A percentile compares a stretch with the other conserved stretches of the same genome.
Evolutionary conservation across 2,329 filamentous ascomycete species (phyloP).

Genomic region (Xylariaceae sp.): DNA sequence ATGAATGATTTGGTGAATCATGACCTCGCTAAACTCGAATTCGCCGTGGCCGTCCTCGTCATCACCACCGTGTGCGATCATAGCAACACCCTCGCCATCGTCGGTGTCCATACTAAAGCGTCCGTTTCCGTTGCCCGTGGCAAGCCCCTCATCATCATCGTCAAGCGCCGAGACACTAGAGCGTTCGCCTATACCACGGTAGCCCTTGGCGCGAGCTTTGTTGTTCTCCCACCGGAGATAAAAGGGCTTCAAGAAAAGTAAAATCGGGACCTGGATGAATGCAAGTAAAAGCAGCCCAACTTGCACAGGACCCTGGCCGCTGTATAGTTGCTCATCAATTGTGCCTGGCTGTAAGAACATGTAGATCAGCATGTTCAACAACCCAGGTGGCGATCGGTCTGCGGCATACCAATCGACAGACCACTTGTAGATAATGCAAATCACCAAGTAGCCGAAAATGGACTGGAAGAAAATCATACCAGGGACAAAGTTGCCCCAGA

Average conservation of each 20-base stretch:
- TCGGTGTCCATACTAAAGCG: constrained; percentile 63
- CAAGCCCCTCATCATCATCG: constrained; percentile 66
- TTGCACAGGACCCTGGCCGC: constrained; percentile 72
- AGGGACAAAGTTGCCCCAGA: constrained; percentile 95
- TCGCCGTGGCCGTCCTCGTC: constrained; percentile 83
- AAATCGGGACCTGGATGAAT: constrained; percentile 77
- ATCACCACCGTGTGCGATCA: constrained; percentile 51
- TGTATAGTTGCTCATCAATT: constrained; percentile 69
- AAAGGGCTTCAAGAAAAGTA: constrained; percentile 92
- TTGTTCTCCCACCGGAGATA: constrained; percentile 95
- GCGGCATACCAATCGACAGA: constrained; percentile 74
- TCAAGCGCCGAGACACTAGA: constrained; percentile 86
- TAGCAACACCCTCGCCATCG: constrained; percentile 59
- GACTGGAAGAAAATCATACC: constrained; percentile 99
- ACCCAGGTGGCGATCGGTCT: constrained; percentile 68
- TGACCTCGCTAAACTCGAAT: constrained; percentile 93
- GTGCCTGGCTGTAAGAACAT: constrained; percentile 93
- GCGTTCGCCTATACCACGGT: constrained; percentile 87
- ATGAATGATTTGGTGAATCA: constrained; percentile 99
- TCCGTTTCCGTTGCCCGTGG: constrained; percentile 55
- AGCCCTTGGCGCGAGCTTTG: constrained; percentile 78
- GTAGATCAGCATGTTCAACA: constrained; percentile 99
- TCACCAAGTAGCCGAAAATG: constrained; percentile 93
- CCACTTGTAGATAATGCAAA: constrained; percentile 98
- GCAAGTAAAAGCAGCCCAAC: constrained; percentile 75